phyloP scores from a whole-genome alignment of 2,329 filamentous ascomycete genomes.

The Fusarium denticulatum region DNA sequence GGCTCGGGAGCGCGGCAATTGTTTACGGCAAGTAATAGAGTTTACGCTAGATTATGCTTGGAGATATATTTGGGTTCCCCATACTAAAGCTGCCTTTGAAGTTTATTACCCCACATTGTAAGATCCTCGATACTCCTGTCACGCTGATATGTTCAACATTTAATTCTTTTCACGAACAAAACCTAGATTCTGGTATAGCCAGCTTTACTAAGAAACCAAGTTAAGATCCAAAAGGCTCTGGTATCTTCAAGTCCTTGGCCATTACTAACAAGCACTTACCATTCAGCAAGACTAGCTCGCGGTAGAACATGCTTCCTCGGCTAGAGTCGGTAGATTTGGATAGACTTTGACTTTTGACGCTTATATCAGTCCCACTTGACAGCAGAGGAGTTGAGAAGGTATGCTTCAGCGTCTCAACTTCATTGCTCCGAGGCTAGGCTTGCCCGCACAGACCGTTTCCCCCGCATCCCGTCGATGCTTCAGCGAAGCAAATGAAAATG shows the following conservation, averaged over 20 bases:
- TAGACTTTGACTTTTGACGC: neutral
- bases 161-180: neutral
- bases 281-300: accelerated
- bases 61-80: neutral
- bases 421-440: neutral
- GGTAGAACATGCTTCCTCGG: too few relatives aligned
- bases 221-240: too few relatives aligned
- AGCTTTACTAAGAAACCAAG: too few relatives aligned
- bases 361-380: accelerated
- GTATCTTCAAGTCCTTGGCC: neutral
- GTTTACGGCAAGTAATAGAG: neutral
- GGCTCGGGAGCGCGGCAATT: neutral
- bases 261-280: neutral
- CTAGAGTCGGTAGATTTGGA: neutral
- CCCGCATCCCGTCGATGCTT: neutral
- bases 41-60: neutral
- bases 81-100: neutral
- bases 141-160: neutral
- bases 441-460: neutral
- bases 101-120: neutral
- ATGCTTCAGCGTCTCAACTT: neutral
- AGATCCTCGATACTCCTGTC: accelerated
- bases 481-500: accelerated
- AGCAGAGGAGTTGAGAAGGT: neutral
- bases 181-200: accelerated